phyloP scores from a whole-genome alignment of 768 basidiomycete genomes.

The Porphyrellus cyaneotinctus region DNA sequence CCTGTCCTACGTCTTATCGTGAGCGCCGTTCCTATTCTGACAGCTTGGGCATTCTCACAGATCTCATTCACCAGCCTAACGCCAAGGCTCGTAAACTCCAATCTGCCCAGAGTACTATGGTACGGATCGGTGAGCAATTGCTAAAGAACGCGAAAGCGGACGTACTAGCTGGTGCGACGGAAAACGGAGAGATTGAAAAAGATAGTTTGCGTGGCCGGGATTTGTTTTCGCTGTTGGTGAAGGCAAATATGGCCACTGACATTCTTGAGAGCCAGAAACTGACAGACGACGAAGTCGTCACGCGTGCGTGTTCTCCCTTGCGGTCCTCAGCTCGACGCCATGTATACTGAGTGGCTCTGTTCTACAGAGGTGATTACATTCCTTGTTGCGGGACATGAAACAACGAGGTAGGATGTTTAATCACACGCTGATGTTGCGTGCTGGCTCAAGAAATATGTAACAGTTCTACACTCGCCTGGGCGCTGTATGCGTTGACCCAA shows the following conservation, averaged over 20 bases:
- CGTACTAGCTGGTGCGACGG: conserved; percentile 21
- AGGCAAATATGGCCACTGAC: conserved; percentile 61
- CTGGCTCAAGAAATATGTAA: background rate
- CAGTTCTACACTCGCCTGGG: conserved; percentile 50
- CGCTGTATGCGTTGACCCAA: conserved; percentile 51
- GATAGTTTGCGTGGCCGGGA: conserved; percentile 42
- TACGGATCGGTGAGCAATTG: conserved; percentile 47
- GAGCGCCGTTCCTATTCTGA: conserved; percentile 6
- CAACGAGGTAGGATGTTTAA: conserved; percentile 40
- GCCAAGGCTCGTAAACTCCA: conserved; percentile 11
- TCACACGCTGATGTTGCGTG: background rate
- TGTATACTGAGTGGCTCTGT: background rate
- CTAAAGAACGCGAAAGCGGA: conserved; percentile 46
- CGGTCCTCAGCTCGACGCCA: background rate
- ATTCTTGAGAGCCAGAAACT: conserved; percentile 50
- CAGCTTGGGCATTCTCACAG: background rate
- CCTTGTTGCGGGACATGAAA: conserved; percentile 57
- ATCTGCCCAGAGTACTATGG: conserved; percentile 40
- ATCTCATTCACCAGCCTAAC: conserved; percentile 20
- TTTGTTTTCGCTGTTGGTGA: conserved; percentile 35
- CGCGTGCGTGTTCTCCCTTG: conserved; percentile 39
- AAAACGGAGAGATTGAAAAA: conserved; percentile 32
- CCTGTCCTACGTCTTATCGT: conserved; percentile 40
- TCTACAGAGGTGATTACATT: conserved; percentile 56
- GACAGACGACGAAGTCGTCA: conserved; percentile 59